Evolutionary conservation across 257 asterid genomes (phyloP), one percentile per base, ranked within the genome.

Genomic region (Ajuga chamaepitys): DNA sequence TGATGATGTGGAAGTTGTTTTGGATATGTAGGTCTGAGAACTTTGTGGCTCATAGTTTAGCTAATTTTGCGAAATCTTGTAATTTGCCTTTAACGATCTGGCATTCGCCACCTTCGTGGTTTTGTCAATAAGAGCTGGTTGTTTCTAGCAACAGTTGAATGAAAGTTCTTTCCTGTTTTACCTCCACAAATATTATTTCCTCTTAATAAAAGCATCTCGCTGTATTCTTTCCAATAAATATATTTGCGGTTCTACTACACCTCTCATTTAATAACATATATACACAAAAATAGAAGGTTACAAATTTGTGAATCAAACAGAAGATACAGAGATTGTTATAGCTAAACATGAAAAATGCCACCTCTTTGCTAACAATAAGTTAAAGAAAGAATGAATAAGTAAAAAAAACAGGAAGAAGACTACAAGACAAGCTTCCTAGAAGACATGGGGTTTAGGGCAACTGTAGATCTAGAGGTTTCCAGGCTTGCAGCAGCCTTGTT

Each of bases 371-470:
- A 30, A 30, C 37, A 30, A n/a, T 4, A 30, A 30, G 4, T 30
- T 1, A 8, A 30, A 30, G 37, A 30, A 30, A 30, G 37, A 30
- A 30, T 30, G 5, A 30, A 30, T 52, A 53, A 52, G 67, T n/a
- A 67, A 50, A 20, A 58, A 11, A 41, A 41, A 5, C 17, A 40
- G 35, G n/a, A 14, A 8, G 51, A 28, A 32, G 21, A 12, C 83
- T 83, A 86, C 40, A 71, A 80, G 63, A 80, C 65, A 57, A 85
- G 82, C 79, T 69, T 80, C 55, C 86, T 74, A 64, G 54, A n/a
- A 42, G 81, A 47, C 0, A 77, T 62, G 41, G 77, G 48, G 2
- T 50, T 74, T n/a, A 74, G 73, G 20, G 82, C 37, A 26, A 74
- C 75, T 0, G 89, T 83, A 51, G 87, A 72, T 68, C 63, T 78